Conservation (phyloP, 1,284 basidiomycete genomes). For the Cutaneotrichosporon sp. region DNA sequence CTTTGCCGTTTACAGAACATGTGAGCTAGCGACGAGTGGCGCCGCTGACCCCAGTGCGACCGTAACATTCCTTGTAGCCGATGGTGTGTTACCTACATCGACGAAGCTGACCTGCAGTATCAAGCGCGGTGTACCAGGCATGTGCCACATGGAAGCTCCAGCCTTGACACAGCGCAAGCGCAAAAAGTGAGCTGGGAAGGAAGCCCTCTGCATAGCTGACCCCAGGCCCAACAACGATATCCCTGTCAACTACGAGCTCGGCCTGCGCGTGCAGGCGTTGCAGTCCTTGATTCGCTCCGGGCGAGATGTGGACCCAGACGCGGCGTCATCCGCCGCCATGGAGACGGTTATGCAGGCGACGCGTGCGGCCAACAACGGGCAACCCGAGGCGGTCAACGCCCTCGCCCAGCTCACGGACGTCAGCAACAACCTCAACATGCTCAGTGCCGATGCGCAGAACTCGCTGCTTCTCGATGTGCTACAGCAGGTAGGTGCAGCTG, state of each 20-base stretch:
- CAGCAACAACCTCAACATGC: conserved; percentile 26
- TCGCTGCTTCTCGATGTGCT: conserved; percentile 42
- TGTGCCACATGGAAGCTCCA: conserved; percentile 45
- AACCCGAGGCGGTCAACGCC: conserved; percentile 36
- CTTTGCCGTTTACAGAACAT: conserved; percentile 27
- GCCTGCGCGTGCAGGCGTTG: conserved; percentile 38
- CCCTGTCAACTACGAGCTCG: conserved; percentile 39
- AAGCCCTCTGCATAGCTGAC: neutral
- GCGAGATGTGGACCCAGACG: conserved; percentile 33
- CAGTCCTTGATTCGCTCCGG: conserved; percentile 41
- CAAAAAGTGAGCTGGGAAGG: conserved; percentile 32
- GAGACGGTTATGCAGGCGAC: conserved; percentile 44
- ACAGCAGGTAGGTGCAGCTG: conserved; percentile 21
- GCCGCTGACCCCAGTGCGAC: conserved; percentile 36
- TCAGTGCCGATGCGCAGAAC: conserved; percentile 36
- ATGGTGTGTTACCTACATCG: conserved; percentile 24
- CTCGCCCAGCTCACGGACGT: conserved; percentile 35
- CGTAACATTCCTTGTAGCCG: conserved; percentile 45
- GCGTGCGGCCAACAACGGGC: conserved; percentile 37
- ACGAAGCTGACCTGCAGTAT: conserved; percentile 19
- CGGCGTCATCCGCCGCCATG: conserved; percentile 34
- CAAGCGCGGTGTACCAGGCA: conserved; percentile 41
- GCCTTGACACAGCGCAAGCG: conserved; percentile 33
- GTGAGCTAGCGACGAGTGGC: conserved; percentile 22
- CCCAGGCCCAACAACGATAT: conserved; percentile 21